Conservation (phyloP, 768 basidiomycete genomes). For the Mycena kentingensis region DNA sequence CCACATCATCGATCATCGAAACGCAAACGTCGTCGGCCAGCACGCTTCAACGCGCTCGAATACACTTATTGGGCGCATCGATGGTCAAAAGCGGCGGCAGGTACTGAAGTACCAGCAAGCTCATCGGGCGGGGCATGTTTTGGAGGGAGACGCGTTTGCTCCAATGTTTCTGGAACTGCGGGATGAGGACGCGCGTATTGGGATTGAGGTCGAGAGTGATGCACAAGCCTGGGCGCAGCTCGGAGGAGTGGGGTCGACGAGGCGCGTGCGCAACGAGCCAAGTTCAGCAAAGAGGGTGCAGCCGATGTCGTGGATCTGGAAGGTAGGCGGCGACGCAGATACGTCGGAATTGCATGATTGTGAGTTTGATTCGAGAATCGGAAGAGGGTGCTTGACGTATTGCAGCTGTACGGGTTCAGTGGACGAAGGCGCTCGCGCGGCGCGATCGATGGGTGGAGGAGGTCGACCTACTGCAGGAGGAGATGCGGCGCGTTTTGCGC, state of each 20-base stretch:
- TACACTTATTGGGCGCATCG: not conserved
- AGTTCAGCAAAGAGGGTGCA: not conserved
- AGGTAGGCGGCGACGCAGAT: not conserved
- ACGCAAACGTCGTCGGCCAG: not conserved
- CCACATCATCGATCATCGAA: not conserved
- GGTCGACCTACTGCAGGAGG: slow-evolving; percentile 21
- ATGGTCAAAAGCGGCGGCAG: not conserved
- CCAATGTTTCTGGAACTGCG: not conserved
- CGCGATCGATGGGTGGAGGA: slow-evolving; percentile 23
- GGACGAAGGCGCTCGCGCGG: slow-evolving; percentile 21
- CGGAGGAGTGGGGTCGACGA: not conserved
- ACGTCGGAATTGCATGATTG: slow-evolving; percentile 1
- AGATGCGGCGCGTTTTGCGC: slow-evolving; percentile 16
- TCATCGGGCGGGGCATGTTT: not conserved
- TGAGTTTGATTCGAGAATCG: not conserved
- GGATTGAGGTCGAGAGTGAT: not conserved
- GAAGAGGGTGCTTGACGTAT: not conserved
- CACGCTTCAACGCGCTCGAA: not conserved
- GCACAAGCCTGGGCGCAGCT: not conserved
- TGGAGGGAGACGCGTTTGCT: not conserved
- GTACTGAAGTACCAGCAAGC: not conserved
- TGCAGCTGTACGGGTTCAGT: slow-evolving; percentile 20
- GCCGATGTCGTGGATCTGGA: slow-evolving; percentile 7
- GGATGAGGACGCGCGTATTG: not conserved
- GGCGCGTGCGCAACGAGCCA: not conserved